Percentiles rank a stretch among this genome's conserved stretches.
Evolutionary conservation across 1,284 basidiomycete species (phyloP).

Genomic region (Ustilago trichophora): DNA sequence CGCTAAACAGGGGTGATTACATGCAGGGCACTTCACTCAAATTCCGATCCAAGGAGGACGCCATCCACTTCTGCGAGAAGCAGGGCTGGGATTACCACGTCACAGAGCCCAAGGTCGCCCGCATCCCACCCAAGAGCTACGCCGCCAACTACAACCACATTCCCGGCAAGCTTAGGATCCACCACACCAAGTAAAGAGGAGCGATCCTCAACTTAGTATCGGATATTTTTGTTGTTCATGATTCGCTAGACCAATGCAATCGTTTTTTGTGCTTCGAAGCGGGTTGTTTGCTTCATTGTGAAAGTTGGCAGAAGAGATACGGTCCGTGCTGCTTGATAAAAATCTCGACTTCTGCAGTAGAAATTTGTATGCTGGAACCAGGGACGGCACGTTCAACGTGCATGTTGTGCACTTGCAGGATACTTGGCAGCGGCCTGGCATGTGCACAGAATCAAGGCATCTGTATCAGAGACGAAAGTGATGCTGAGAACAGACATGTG

Average conservation of each 20-base stretch:
- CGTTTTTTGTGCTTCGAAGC: too few relatives aligned
- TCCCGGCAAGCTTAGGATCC: constrained; percentile 81
- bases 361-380: too few relatives aligned
- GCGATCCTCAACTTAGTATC: too few relatives aligned
- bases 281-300: too few relatives aligned
- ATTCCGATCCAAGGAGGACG: constrained; percentile 90
- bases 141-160: constrained; percentile 82
- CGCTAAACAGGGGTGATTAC: constrained; percentile 81
- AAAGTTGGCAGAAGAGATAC: neutral
- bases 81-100: constrained; percentile 67
- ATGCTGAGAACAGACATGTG: too few relatives aligned
- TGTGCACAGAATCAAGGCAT: too few relatives aligned
- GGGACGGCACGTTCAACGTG: too few relatives aligned
- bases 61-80: constrained; percentile 80
- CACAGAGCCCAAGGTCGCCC: constrained; percentile 67
- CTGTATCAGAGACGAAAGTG: too few relatives aligned
- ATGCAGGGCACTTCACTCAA: constrained; percentile 90
- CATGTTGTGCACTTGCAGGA: too few relatives aligned
- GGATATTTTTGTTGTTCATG: neutral
- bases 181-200: constrained; percentile 86
- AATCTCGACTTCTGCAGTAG: too few relatives aligned
- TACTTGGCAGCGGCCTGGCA: too few relatives aligned
- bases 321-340: too few relatives aligned
- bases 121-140: constrained; percentile 78
- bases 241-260: constrained; percentile 6